phyloP scores from a whole-genome alignment of 352 stramenopile species.

The Pythium rhizo-oryzae region DNA sequence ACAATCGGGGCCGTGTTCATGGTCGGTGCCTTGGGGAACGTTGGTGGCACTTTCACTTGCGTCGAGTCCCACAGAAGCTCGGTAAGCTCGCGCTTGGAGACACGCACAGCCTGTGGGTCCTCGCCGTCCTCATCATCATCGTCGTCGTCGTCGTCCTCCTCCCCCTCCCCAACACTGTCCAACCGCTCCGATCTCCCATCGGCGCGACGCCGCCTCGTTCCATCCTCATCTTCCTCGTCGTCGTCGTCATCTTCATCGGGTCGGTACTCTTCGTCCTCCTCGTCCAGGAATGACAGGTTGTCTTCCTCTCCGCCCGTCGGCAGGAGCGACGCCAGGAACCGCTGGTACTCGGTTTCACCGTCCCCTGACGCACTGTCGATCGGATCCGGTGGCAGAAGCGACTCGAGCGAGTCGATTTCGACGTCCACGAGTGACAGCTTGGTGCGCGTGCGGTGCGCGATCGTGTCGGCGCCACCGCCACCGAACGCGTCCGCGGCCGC shows the following conservation, averaged over 20 bases:
- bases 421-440: constrained; percentile 80
- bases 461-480: constrained; percentile 44
- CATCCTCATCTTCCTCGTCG: constrained; percentile 42
- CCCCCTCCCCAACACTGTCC: constrained; percentile 63
- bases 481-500: neutral
- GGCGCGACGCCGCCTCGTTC: neutral
- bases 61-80: constrained; percentile 85
- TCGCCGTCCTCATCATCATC: constrained; percentile 42
- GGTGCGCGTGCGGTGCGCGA: constrained; percentile 71
- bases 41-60: constrained; percentile 49
- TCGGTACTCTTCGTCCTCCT: constrained; percentile 85
- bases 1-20: neutral
- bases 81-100: constrained; percentile 85
- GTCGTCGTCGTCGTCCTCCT: constrained; percentile 14
- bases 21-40: constrained; percentile 11
- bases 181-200: neutral
- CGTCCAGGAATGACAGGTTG: constrained; percentile 81
- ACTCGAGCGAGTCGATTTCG: constrained; percentile 70
- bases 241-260: constrained; percentile 76
- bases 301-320: constrained; percentile 54
- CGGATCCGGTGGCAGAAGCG: constrained; percentile 41
- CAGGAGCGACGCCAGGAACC: constrained; percentile 78
- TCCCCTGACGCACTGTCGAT: constrained; percentile 29
- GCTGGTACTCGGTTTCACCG: constrained; percentile 77
- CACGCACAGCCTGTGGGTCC: constrained; percentile 31